Evolutionary conservation across 2,329 filamentous ascomycete genomes (phyloP), one percentile per base, ranked within the genome.

Genomic region (Colletotrichum tropicicola): DNA sequence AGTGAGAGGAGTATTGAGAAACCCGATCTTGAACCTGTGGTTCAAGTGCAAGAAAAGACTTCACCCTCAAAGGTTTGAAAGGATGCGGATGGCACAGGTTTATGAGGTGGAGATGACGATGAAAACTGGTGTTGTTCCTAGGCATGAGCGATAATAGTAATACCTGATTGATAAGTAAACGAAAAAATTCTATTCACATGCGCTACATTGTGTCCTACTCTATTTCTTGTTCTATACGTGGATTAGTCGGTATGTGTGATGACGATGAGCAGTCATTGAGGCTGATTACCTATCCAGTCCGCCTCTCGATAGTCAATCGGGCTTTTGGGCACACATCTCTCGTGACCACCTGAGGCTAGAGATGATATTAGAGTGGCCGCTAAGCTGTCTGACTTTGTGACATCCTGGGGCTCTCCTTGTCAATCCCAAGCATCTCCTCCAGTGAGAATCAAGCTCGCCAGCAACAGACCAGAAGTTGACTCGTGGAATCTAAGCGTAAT

Each of bases 1-100:
- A 65, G 61, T 23, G 61, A 61, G 15, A 35, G 27, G 17, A 51
- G 57, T n/a, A 30, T 65, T 7, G 57, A 59, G 8, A 65, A 65
- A 21, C 30, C n/a, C 9, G 27, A 35, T 6, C 4, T 35, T n/a
- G 21, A 43, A 1, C 49, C 35, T 2, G 17, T n/a, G 9, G 7
- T 23, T 5, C 21, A 49, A 12, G 61, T 23, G 2, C 21, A 44
- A 9, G 57, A 65, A 10, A 65, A 55, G 35, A 19, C 10, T 10
- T 44, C 51, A 6, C 27, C 10, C 10, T 44, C 51, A 6, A 61
- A 61, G 12, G 43, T 28, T 10, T 61, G 13, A 51, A 37, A 21
- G 6, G n/a, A 10, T 17, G 25, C 13, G 53, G 17, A n/a, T 27
- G 43, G 51, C 5, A 10, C 7, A 21, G 3, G 12, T 5, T 17